A percentile compares a stretch with the other conserved stretches of the same genome.
phyloP scores from a whole-genome alignment of 495 filamentous ascomycete species.

The Parmelia sp. region DNA sequence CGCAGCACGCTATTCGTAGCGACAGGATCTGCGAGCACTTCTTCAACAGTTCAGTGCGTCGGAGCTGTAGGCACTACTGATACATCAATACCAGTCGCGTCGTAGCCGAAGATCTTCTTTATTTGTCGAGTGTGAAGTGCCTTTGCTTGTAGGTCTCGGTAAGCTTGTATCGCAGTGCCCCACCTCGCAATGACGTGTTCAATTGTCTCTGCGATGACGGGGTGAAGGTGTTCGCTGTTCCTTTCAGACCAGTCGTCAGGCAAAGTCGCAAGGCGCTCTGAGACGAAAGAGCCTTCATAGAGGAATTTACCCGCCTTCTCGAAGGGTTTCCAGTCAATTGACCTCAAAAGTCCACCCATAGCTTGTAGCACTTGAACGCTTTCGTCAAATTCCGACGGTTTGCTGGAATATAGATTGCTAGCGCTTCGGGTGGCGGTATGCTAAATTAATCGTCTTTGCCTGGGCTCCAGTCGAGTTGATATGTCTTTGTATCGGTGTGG shows the following conservation, averaged over 20 bases:
- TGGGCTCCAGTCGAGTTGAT: slow-evolving; percentile 44
- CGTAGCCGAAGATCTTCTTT: slow-evolving; percentile 41
- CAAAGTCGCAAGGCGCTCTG: slow-evolving; percentile 48
- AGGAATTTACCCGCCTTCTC: slow-evolving; percentile 50
- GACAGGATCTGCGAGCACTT: slow-evolving; percentile 52
- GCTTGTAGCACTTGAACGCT: slow-evolving; percentile 39
- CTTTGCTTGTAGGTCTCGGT: slow-evolving; percentile 47
- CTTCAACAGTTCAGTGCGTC: slow-evolving; percentile 50
- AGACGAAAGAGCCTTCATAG: slow-evolving; percentile 51
- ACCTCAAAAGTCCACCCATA: slow-evolving; percentile 41
- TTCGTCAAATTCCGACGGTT: slow-evolving; percentile 41
- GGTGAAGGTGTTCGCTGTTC: slow-evolving; percentile 43
- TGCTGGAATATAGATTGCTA: slow-evolving; percentile 41
- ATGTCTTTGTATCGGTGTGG: slow-evolving; percentile 38
- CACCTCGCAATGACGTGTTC: slow-evolving; percentile 38
- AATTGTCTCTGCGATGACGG: slow-evolving; percentile 50
- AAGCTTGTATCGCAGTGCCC: slow-evolving; percentile 49
- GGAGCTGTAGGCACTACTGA: slow-evolving; percentile 57
- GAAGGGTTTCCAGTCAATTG: slow-evolving; percentile 50
- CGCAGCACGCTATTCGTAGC: slow-evolving; percentile 49
- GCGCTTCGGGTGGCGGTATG: slow-evolving; percentile 41
- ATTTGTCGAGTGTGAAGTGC: slow-evolving; percentile 40
- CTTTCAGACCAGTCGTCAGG: slow-evolving; percentile 38
- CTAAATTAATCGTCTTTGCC: slow-evolving; percentile 48
- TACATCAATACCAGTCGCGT: slow-evolving; percentile 45